These are phyloP conservation scores for Ceratobasidium sp. DNA, from an alignment of 1,284 basidiomycete genomes.

Conservation along the genomic window DNA sequence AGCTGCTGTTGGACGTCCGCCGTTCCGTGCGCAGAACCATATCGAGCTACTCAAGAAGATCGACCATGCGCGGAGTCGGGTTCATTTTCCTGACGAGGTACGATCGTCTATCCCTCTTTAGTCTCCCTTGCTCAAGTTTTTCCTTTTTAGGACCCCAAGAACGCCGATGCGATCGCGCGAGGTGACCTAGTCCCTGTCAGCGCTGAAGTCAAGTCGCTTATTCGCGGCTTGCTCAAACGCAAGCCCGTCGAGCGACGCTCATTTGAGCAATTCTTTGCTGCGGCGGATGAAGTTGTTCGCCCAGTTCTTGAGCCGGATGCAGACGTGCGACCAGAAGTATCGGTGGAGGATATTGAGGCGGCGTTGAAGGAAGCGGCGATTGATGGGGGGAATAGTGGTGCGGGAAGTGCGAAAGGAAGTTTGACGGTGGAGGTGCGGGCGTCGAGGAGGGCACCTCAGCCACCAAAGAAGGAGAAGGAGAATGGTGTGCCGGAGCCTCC, in stretches of 20 bases:
- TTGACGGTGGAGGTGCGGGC: constrained; percentile 53
- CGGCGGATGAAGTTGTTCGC: constrained; percentile 77
- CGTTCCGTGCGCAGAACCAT: constrained; percentile 95
- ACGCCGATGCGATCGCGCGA: constrained; percentile 43
- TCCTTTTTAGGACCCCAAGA: constrained; percentile 57
- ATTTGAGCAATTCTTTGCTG: constrained; percentile 90
- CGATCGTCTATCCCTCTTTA: constrained; percentile 1
- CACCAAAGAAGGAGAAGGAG: constrained; percentile 39
- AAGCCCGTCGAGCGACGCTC: constrained; percentile 86
- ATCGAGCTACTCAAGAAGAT: constrained; percentile 96
- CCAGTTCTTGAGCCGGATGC: constrained; percentile 77
- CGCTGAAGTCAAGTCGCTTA: constrained; percentile 88
- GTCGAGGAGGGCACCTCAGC: constrained; percentile 40
- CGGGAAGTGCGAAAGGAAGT: constrained; percentile 54
- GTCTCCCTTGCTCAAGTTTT: not conserved
- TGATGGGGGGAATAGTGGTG: constrained; percentile 50
- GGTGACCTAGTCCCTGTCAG: constrained; percentile 69
- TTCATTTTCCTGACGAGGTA: constrained; percentile 95
- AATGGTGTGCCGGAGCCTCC: constrained; percentile 22
- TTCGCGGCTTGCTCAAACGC: constrained; percentile 84
- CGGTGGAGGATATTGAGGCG: constrained; percentile 49
- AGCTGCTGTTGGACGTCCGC: constrained; percentile 93
- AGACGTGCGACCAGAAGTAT: constrained; percentile 56
- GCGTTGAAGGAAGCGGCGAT: constrained; percentile 50
- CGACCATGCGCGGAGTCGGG: constrained; percentile 76